Evolutionary conservation across 805 yeast genomes (phyloP), one percentile per base, ranked within the genome.

Genomic region (Diddensiella santjacobensis): DNA sequence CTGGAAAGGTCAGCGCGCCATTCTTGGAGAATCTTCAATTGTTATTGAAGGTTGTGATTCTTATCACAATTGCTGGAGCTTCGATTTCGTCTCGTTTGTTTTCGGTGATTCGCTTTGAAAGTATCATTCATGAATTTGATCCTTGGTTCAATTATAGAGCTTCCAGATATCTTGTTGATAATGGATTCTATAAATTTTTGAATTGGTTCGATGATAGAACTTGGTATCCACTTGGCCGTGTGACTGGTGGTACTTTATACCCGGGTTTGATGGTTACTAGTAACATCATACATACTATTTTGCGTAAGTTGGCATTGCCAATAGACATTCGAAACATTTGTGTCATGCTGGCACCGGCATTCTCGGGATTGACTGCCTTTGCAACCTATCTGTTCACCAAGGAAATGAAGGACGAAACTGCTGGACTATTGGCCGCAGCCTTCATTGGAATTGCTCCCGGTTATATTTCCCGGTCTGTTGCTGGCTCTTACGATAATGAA

Each of bases 191-290:
- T 72, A 90, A 89, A 57, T 95, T 93, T 63, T 75, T 95, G 62
- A 93, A 93, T 67, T 93, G 99, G 99, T 93, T 93, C 62, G 99
- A 93, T 66, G 97, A 91, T 66, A 80, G 96, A 64, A 91, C 99
- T 17, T 93, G 99, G 99, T 93, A 93, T 67, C 99, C 99, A 17
- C 75, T 93, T 57, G 99, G 99, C 18, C 80, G 99, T 71, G 99
- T 93, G 62, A 93, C 99, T 10, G 99, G 99, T 58, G 99, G 99
- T 50, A 95, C 99, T 1, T 70, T 93, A 53, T 93, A 95, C 63
- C 99, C 99, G 2, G 99, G 99, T 4, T 73, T 95, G 57, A 93
- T 93, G 99, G 96, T 95, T 22, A 88, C 99, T 3, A 82, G 95
- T n/a, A 95, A 96, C 19, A 76, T 87, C 19, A 83, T 95, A 49